Evolutionary conservation across 2,329 filamentous ascomycete species (phyloP).

Genomic region (Scedosporium minutisporum): DNA sequence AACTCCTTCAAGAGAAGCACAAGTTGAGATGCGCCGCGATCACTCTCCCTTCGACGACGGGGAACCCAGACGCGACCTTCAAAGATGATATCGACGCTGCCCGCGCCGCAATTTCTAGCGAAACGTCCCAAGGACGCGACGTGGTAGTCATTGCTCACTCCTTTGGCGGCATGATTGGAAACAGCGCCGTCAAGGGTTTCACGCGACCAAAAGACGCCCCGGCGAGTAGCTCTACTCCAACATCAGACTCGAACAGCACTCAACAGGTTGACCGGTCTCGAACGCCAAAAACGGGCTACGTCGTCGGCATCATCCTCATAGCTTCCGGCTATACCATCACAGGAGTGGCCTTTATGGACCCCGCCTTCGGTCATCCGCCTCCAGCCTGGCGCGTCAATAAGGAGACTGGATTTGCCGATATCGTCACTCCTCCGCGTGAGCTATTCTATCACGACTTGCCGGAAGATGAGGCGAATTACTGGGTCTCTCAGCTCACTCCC

Average conservation of each 20-base stretch:
- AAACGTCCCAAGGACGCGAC: conserved; percentile 26
- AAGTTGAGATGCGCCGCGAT: conserved; percentile 23
- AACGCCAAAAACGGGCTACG: conserved; percentile 18
- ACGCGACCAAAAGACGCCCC: conserved; percentile 13
- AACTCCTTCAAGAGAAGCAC: conserved; percentile 20
- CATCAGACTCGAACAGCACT: neutral
- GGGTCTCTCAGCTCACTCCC: conserved; percentile 27
- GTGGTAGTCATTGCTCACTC: conserved; percentile 39
- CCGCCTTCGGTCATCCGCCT: conserved; percentile 28
- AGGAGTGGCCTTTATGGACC: conserved; percentile 30
- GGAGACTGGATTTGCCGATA: conserved; percentile 29
- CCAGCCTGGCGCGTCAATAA: conserved; percentile 29
- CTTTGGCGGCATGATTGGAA: conserved; percentile 36
- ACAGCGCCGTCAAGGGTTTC: conserved; percentile 34
- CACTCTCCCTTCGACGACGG: conserved; percentile 27
- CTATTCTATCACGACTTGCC: conserved; percentile 43
- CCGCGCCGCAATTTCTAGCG: conserved; percentile 22
- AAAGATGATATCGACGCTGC: conserved; percentile 30
- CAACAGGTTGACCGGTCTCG: neutral
- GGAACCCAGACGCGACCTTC: conserved; percentile 25
- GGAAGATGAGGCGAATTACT: conserved; percentile 29
- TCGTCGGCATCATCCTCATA: conserved; percentile 34
- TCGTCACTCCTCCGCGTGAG: conserved; percentile 26
- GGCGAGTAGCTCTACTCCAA: neutral
- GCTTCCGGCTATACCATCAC: conserved; percentile 31